Conservation (phyloP, 2,329 filamentous ascomycete species). For the Botryotinia narcissicola region DNA sequence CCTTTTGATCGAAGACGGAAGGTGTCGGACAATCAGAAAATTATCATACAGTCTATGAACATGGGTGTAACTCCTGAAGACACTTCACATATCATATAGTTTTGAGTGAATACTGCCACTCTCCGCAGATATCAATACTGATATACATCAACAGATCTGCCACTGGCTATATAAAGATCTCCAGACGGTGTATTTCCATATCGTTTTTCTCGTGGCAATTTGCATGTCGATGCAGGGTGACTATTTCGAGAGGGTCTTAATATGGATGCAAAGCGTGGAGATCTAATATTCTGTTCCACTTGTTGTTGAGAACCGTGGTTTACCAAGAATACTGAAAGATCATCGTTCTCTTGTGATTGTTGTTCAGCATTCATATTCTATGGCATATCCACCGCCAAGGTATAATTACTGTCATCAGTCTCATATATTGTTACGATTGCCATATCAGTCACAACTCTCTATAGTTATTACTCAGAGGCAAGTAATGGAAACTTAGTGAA, state of each 20-base stretch:
- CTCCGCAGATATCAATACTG: fast-evolving
- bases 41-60: neutral
- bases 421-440: neutral
- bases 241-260: neutral
- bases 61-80: no score
- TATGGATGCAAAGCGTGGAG: neutral
- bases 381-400: fast-evolving
- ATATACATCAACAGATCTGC: fast-evolving
- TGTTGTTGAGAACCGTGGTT: fast-evolving
- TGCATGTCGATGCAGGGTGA: neutral
- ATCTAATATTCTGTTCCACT: no score
- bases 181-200: fast-evolving
- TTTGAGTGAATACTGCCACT: neutral
- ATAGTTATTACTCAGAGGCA: fast-evolving
- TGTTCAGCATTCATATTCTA: fast-evolving
- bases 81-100: neutral
- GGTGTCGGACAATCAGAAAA: neutral
- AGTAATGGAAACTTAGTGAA: neutral
- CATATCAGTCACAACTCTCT: fast-evolving
- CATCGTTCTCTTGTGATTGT: neutral
- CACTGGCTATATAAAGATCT: neutral
- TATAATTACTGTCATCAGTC: neutral
- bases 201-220: neutral
- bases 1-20: neutral
- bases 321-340: neutral